A percentile compares a stretch with the other conserved stretches of the same genome.
phyloP scores from a whole-genome alignment of 2,329 filamentous ascomycete species.

The Fusarium drepaniforme region DNA sequence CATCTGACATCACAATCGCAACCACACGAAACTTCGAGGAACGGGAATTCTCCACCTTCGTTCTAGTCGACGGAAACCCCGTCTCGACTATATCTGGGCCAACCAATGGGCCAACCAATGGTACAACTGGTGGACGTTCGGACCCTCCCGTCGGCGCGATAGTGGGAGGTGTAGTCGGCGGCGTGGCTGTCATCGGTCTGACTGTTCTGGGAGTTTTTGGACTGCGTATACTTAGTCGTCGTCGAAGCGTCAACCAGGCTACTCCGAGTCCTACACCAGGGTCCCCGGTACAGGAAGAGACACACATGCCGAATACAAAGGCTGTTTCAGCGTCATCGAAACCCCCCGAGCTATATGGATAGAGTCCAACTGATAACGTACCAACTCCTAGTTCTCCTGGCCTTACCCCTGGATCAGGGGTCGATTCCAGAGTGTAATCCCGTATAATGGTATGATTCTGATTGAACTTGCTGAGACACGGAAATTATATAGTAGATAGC shows the following conservation, averaged over 20 bases:
- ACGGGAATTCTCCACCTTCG: neutral
- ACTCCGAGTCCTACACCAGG: neutral
- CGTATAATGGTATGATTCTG: neutral
- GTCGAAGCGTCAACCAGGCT: neutral
- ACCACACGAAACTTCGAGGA: neutral
- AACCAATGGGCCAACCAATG: neutral
- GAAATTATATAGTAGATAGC: neutral
- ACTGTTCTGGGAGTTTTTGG: neutral
- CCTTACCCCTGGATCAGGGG: neutral
- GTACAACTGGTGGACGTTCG: neutral
- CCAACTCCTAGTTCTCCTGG: neutral
- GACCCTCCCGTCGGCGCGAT: neutral
- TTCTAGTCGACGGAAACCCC: neutral
- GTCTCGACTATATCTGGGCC: neutral
- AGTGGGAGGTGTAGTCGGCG: neutral
- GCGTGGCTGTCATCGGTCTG: neutral
- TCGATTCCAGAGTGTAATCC: neutral
- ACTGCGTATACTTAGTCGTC: neutral
- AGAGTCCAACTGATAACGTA: neutral
- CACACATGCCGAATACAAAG: neutral
- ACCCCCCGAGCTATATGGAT: neutral
- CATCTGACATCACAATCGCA: neutral
- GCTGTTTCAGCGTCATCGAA: neutral
- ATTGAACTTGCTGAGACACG: neutral
- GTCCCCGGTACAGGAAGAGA: neutral